A percentile compares a stretch with the other conserved stretches of the same genome.
These are phyloP conservation scores for Solanum bulbocastanum DNA, from an alignment of 257 asterid species.

Conservation along the genomic window DNA sequence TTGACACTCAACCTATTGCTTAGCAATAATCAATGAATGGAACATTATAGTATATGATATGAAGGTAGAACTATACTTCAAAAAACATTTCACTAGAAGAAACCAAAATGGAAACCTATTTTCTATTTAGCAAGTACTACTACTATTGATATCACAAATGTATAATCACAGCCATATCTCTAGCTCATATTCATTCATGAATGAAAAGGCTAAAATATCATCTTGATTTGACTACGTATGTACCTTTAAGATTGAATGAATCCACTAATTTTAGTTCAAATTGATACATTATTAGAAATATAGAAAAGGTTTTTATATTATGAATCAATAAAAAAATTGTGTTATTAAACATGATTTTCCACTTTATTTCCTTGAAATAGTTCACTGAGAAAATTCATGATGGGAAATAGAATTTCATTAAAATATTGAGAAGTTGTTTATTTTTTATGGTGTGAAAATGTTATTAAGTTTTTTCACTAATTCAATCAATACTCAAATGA, in stretches of 20 bases:
- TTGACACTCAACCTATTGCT: background rate
- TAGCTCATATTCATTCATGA: background rate
- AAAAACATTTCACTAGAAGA: background rate
- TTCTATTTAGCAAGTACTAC: background rate
- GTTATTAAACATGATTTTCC: too few relatives aligned
- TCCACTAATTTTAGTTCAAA: too few relatives aligned
- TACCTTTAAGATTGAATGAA: too few relatives aligned
- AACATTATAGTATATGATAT: background rate
- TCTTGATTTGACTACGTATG: background rate
- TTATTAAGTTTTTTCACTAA: too few relatives aligned
- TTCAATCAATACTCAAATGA: background rate
- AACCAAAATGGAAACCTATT: background rate
- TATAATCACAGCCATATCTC: background rate
- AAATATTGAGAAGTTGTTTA: too few relatives aligned
- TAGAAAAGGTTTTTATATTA: too few relatives aligned
- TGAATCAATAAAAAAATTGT: too few relatives aligned
- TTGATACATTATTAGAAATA: too few relatives aligned
- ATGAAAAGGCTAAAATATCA: background rate
- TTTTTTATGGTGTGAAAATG: too few relatives aligned
- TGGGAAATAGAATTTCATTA: too few relatives aligned
- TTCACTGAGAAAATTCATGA: too few relatives aligned
- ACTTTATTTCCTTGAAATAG: too few relatives aligned
- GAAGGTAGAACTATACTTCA: background rate
- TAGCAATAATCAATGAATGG: background rate
- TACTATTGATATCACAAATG: background rate